Evolutionary conservation across 495 filamentous ascomycete genomes (phyloP), one percentile per base, ranked within the genome.

Genomic region (Echria macrotheca): DNA sequence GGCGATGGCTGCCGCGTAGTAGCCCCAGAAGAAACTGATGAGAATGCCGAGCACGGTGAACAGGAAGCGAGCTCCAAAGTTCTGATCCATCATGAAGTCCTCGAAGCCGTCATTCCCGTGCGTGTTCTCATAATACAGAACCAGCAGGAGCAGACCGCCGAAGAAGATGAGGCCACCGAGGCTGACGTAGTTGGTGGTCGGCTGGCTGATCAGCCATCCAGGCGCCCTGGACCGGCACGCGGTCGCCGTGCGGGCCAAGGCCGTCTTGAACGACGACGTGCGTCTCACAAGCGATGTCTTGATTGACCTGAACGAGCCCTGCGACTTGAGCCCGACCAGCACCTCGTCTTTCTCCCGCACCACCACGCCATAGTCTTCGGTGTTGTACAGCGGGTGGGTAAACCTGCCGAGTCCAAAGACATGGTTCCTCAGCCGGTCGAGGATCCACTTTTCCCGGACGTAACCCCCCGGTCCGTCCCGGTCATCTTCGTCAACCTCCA

Each of bases 1-100:
- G 1, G 44, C 21, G 1, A 47, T 33, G 6, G 31, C 44, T 47
- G 17, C 7, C 0, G 15, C 0, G 28, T 56, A 60, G 5, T 51
- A 50, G 22, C 55, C 59, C 69, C 69, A 73, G 50, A 71, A 65
- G 9, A 66, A 55, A 11, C 61, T 60, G 1, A 73, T 59, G n/a
- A 69, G 17, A 5, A 72, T 62, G 49, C 66, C 71, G 10, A 65
- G 40, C 1, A 45, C 53, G 0, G 69, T 67, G 19, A 73, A 70
- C n/a, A 74, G 37, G 29, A 75, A 71, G 19, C 61, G 56, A 8
- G 68, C 64, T 1, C 71, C 71, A 36, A 71, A 73, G 4, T 52
- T 49, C 26, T 68, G 57, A 40, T 67, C 60, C 51, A 62, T 60
- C 58, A 75, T 72, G 47, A 70, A 75, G 2, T 51, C 32, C 40